Conservation (phyloP, 208 protist genomes). For the Trypanosoma melophagium region DNA sequence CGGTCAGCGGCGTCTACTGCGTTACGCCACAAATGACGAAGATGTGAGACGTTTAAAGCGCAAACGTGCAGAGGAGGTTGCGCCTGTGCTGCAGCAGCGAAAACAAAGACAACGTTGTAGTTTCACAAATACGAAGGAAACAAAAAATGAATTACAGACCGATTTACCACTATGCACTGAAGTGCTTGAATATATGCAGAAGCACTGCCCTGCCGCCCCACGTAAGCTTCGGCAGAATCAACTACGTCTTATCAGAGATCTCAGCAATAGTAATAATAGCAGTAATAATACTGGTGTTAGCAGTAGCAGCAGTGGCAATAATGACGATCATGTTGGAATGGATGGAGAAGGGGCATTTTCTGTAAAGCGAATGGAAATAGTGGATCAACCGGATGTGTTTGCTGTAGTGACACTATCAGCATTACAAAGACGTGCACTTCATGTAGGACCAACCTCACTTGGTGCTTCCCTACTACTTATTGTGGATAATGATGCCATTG, state of each 20-base stretch:
- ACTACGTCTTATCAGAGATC: conserved; percentile 25
- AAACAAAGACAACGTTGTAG: conserved; percentile 9
- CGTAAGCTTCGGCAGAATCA: conserved; percentile 22
- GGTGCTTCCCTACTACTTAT: conserved; percentile 42
- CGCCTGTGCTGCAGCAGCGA: conserved; percentile 46
- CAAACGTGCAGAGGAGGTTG: conserved; percentile 55
- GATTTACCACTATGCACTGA: conserved; percentile 12
- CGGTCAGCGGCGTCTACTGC: conserved; percentile 46
- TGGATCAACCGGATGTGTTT: conserved; percentile 22
- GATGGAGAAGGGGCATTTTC: conserved; percentile 13
- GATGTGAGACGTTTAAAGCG: conserved; percentile 28
- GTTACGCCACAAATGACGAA: conserved; percentile 37
- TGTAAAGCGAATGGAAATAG: conserved; percentile 36
- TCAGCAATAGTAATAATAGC: conserved; percentile 9
- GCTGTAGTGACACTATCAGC: conserved; percentile 30
- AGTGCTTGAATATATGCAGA: conserved; percentile 25
- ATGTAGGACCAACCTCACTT: neutral
- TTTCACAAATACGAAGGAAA: neutral
- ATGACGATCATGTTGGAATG: neutral
- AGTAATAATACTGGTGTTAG: too few species aligned
- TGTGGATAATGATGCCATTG: conserved; percentile 35
- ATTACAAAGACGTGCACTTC: conserved; percentile 32
- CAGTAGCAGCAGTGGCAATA: too few species aligned
- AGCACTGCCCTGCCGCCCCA: conserved; percentile 17
- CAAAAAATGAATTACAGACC: neutral